Percentiles rank a stretch among this genome's conserved stretches.
Evolutionary conservation across 306 rosid genomes (phyloP).

Genomic region (Prunus mira): DNA sequence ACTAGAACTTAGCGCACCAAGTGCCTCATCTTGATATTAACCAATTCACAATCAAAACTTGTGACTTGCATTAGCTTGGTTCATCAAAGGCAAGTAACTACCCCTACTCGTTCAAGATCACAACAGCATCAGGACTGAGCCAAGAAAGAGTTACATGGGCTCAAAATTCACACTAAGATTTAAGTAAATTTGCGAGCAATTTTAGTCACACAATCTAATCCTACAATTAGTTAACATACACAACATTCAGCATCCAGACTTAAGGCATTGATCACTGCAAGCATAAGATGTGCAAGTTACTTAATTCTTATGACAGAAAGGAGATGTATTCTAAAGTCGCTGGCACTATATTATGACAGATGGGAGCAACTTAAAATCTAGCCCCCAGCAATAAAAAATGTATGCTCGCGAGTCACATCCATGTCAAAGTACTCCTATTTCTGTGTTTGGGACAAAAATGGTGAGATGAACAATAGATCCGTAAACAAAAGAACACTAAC

Average conservation of each 20-base stretch:
- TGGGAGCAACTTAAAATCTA: slow-evolving; percentile 5
- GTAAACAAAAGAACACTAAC: slow-evolving; percentile 30
- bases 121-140: background rate
- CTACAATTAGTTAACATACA: background rate
- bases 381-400: background rate
- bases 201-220: background rate
- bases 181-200: background rate
- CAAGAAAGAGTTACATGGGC: background rate
- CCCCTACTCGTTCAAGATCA: background rate
- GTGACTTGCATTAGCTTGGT: background rate
- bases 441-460: slow-evolving; percentile 16
- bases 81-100: background rate
- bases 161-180: background rate
- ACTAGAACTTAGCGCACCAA: background rate
- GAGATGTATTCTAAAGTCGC: slow-evolving; percentile 4
- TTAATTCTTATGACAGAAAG: background rate
- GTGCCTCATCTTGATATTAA: background rate
- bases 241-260: background rate
- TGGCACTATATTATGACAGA: slow-evolving; percentile 19
- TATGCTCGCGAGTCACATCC: background rate
- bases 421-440: background rate
- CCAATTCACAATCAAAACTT: background rate
- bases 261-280: background rate
- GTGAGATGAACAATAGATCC: background rate
- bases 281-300: background rate